Evolutionary conservation across 306 rosid genomes (phyloP).

Genomic region (Inga leiocalycina): DNA sequence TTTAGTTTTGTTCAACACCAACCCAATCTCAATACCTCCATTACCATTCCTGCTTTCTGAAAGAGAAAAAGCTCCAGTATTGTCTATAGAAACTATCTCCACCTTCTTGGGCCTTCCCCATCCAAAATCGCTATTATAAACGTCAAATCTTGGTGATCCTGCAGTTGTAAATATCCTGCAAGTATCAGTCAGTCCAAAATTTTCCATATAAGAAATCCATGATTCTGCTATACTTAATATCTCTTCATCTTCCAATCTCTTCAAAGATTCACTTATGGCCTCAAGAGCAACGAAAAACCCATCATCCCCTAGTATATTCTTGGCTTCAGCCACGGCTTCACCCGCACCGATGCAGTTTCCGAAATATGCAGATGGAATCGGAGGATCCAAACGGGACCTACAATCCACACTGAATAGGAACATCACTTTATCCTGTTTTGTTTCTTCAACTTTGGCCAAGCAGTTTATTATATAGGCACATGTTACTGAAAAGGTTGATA

Average conservation of each 20-base stretch:
- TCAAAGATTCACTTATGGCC: constrained; percentile 27
- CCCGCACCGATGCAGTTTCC: neutral
- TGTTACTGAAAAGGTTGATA: neutral
- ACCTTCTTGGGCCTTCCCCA: neutral
- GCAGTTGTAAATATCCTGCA: neutral
- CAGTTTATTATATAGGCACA: neutral
- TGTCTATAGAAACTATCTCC: neutral
- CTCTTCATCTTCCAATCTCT: constrained; percentile 18
- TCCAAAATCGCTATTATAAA: constrained; percentile 9
- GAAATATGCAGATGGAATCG: neutral
- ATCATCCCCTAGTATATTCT: neutral
- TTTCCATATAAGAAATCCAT: neutral
- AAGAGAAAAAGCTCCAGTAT: neutral
- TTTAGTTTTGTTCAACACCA: neutral
- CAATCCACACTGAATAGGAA: neutral
- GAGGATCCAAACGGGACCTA: neutral
- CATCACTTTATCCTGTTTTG: neutral
- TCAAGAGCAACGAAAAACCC: constrained; percentile 10
- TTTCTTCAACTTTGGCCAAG: neutral
- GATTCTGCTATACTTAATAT: constrained; percentile 24
- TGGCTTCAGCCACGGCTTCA: neutral
- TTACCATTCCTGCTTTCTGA: neutral
- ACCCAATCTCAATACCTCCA: neutral
- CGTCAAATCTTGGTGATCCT: constrained; percentile 58
- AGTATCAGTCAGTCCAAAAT: neutral